Conservation (phyloP, 176 grass and related monocot genomes). For the Miscanthus lutarioriparius region DNA sequence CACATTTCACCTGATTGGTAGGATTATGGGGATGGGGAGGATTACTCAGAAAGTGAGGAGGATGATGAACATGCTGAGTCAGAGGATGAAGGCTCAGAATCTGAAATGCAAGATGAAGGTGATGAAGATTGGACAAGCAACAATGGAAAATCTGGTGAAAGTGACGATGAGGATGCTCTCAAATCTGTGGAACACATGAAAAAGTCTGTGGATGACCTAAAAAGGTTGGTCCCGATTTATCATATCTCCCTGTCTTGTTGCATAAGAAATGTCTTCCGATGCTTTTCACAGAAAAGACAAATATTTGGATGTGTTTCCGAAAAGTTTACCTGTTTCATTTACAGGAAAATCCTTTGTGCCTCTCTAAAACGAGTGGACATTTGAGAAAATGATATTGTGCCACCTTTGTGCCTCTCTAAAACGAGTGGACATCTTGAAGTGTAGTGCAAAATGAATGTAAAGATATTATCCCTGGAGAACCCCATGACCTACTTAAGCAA, state of each 20-base stretch:
- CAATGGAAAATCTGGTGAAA: conserved; percentile 76
- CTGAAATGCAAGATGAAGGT: conserved; percentile 64
- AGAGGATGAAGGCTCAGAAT: conserved; percentile 65
- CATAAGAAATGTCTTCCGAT: neutral
- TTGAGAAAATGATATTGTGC: neutral
- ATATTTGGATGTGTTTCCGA: neutral
- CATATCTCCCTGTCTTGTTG: neutral
- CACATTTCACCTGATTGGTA: conserved; percentile 36
- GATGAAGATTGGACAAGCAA: conserved; percentile 78
- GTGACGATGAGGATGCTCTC: conserved; percentile 67
- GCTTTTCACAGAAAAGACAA: neutral
- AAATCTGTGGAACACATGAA: conserved; percentile 66
- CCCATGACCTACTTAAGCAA: too few relatives aligned
- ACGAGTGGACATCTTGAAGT: too few relatives aligned
- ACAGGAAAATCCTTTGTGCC: neutral
- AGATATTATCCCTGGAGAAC: too few relatives aligned
- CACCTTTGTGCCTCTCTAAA: neutral
- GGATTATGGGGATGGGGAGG: conserved; percentile 72
- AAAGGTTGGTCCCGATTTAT: conserved; percentile 60
- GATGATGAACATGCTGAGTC: conserved; percentile 72
- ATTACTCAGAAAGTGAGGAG: conserved; percentile 68
- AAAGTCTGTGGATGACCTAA: conserved; percentile 61
- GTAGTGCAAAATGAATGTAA: too few relatives aligned
- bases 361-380: neutral
- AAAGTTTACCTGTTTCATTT: neutral